These are phyloP conservation scores for Pichia sp. DNA, from an alignment of 1,139 yeast species.

Conservation along the genomic window DNA sequence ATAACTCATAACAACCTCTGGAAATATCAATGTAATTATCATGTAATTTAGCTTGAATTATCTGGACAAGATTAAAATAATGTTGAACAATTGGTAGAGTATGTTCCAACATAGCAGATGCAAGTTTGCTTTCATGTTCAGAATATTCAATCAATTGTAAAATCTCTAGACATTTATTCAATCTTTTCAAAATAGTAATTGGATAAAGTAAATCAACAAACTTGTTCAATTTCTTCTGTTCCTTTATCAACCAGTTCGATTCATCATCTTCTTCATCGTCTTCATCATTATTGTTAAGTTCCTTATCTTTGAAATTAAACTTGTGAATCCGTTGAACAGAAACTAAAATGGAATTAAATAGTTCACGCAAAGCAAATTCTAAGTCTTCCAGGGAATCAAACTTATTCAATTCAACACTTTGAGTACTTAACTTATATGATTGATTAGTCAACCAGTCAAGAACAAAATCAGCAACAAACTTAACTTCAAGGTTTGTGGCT, in stretches of 20 bases:
- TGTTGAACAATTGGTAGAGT: conserved; percentile 53
- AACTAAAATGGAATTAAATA: conserved; percentile 59
- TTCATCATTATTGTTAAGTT: not conserved
- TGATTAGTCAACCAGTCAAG: conserved; percentile 34
- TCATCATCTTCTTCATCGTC: conserved; percentile 34
- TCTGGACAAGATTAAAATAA: conserved; percentile 41
- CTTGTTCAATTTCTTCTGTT: conserved; percentile 41
- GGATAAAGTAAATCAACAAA: conserved; percentile 36
- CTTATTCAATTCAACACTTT: conserved; percentile 20
- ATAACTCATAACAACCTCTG: conserved; percentile 55
- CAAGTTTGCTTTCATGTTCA: conserved; percentile 29
- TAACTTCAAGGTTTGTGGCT: conserved; percentile 23
- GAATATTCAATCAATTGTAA: conserved; percentile 34
- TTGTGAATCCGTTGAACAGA: conserved; percentile 54
- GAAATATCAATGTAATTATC: conserved; percentile 46
- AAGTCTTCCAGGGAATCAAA: conserved; percentile 32
- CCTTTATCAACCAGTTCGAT: conserved; percentile 56
- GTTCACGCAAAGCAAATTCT: conserved; percentile 43
- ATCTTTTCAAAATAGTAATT: conserved; percentile 25
- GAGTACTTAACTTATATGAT: conserved; percentile 22
- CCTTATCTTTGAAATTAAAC: conserved; percentile 30
- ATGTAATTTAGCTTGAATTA: conserved; percentile 39
- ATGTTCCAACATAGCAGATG: conserved; percentile 37
- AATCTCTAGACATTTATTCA: conserved; percentile 31
- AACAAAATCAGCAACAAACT: conserved; percentile 45